Conservation (phyloP, 2,329 filamentous ascomycete species). For the Ustilaginoidea virens region DNA sequence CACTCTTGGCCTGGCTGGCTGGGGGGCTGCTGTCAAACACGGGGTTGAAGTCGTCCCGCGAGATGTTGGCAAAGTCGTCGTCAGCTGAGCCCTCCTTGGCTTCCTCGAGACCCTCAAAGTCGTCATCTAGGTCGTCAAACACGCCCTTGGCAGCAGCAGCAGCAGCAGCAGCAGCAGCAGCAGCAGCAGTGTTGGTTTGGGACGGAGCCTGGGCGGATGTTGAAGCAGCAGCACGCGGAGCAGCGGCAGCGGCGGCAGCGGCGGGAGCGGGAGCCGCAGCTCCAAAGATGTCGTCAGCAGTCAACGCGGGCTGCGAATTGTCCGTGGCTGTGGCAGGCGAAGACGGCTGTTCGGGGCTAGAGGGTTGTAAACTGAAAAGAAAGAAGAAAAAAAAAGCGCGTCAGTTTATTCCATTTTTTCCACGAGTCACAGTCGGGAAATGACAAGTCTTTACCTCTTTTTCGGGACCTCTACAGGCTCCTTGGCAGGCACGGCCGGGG, state of each 20-base stretch:
- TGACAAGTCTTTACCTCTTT: slow-evolving; percentile 16
- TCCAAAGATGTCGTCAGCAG: slow-evolving; percentile 27
- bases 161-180: slow-evolving; percentile 7
- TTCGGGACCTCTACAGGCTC: slow-evolving; percentile 10
- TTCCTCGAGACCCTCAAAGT: slow-evolving; percentile 71
- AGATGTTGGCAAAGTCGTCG: slow-evolving; percentile 65
- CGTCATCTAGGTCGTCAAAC: slow-evolving; percentile 64
- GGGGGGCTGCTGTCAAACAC: slow-evolving; percentile 60
- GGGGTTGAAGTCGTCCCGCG: slow-evolving; percentile 65
- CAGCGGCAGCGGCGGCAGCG: background rate
- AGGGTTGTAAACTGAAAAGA: no score
- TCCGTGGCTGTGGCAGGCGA: slow-evolving; percentile 17
- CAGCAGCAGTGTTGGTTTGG: background rate
- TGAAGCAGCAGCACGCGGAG: slow-evolving; percentile 16
- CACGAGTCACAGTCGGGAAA: no score
- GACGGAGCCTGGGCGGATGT: no score
- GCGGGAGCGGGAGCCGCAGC: slow-evolving; percentile 10
- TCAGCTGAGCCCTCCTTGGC: slow-evolving; percentile 68
- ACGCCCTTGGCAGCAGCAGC: slow-evolving; percentile 28
- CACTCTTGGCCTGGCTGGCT: slow-evolving; percentile 36
- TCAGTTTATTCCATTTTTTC: background rate
- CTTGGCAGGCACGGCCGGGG: slow-evolving; percentile 11
- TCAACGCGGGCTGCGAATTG: slow-evolving; percentile 15
- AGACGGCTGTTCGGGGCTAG: slow-evolving; percentile 15
- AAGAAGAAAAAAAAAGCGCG: no score